Evolutionary conservation across 139 green algal genomes (phyloP).

Genomic region (Desmodesmus armatus): DNA sequence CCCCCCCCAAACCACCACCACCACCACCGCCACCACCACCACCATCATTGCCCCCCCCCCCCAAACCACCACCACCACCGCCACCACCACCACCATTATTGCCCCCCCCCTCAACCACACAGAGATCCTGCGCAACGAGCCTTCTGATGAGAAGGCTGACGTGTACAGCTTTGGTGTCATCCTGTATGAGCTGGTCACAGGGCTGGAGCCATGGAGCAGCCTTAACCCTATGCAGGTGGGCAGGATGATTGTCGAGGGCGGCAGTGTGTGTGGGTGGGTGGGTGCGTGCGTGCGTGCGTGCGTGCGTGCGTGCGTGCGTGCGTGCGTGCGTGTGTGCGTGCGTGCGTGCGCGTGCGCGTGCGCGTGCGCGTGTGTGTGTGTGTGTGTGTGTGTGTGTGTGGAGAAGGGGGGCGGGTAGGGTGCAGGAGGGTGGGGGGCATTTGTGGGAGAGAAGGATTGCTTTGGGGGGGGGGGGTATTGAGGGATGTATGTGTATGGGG

Average conservation of each 20-base stretch:
- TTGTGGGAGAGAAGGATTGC: not conserved
- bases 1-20: no score
- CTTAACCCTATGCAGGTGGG: constrained; percentile 83
- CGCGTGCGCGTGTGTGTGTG: not conserved
- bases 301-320: not conserved
- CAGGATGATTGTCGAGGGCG: not conserved
- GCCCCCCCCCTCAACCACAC: no score
- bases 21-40: no score
- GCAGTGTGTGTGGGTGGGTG: not conserved
- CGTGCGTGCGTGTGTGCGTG: constrained; percentile 6
- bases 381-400: not conserved
- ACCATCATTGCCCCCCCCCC: no score
- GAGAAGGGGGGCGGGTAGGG: not conserved
- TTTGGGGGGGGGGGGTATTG: not conserved
- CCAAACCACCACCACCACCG: no score
- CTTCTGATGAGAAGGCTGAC: constrained; percentile 87
- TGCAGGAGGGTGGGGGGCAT: not conserved
- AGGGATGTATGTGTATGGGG: not conserved
- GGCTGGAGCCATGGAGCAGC: constrained; percentile 87
- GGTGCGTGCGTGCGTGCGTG: constrained; percentile 46
- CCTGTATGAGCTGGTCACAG: constrained; percentile 92
- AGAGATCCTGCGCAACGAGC: constrained; percentile 76
- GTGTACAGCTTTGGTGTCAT: constrained; percentile 85
- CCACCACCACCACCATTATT: no score
- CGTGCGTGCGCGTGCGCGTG: constrained; percentile 26